Evolutionary conservation across 345 rosid species (phyloP).

Genomic region (Syzygium oleosum): DNA sequence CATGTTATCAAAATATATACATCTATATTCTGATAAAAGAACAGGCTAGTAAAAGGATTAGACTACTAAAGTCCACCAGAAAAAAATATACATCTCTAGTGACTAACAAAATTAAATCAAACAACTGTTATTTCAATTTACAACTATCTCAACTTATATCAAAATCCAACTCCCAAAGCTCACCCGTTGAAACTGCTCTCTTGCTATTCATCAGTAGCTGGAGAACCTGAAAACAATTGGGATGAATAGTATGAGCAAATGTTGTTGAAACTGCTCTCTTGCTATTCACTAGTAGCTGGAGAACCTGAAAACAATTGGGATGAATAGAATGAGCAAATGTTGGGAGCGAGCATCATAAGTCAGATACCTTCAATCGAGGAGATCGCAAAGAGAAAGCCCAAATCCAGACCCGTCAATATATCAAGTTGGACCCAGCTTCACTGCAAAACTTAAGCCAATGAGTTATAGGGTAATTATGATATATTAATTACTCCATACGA

Average conservation of each 20-base stretch:
- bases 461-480: not conserved
- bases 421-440: rapidly evolving
- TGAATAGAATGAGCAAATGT: not conserved
- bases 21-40: not conserved
- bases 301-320: not conserved
- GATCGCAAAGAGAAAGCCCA: not conserved
- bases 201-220: not conserved
- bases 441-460: too few species aligned
- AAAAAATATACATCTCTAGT: not conserved
- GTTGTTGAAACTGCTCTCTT: not conserved
- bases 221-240: not conserved
- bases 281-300: not conserved
- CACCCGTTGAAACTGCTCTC: not conserved
- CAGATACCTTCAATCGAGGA: not conserved
- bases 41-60: not conserved
- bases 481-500: too few species aligned
- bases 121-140: not conserved
- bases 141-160: not conserved
- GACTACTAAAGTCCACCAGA: not conserved
- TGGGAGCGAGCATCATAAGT: not conserved
- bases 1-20: too few species aligned
- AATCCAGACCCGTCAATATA: rapidly evolving
- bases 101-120: not conserved
- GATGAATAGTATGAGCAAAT: not conserved
- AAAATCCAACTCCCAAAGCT: not conserved